A percentile compares a stretch with the other conserved stretches of the same genome.
Evolutionary conservation across 176 grass and related monocot species (phyloP).

Genomic region (Urochloa ruziziensis): DNA sequence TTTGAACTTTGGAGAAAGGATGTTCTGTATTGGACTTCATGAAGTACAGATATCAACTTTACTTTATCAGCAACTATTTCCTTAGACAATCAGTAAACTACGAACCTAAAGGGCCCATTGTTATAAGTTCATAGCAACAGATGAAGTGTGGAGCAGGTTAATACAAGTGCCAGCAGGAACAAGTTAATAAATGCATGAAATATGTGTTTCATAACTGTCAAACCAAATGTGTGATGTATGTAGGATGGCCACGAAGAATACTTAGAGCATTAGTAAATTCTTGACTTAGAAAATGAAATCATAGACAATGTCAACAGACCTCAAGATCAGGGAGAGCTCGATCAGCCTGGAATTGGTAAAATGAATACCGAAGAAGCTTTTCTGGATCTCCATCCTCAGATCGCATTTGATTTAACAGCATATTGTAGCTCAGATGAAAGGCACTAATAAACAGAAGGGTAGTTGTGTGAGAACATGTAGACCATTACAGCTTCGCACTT

Average conservation of each 20-base stretch:
- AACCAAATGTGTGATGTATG: neutral
- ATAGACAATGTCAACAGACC: conserved; percentile 37
- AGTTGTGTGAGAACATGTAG: neutral
- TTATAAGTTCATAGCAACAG: neutral
- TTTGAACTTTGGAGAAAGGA: neutral
- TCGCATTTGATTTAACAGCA: conserved; percentile 95
- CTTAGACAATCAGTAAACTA: neutral
- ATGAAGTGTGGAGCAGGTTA: neutral
- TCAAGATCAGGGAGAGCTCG: conserved; percentile 86
- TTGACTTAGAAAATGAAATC: neutral
- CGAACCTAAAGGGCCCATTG: neutral
- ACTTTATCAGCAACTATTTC: neutral
- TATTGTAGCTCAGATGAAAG: conserved; percentile 97
- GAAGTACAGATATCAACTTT: neutral
- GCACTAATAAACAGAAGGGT: conserved; percentile 55
- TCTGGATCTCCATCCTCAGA: conserved; percentile 95
- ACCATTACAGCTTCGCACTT: neutral
- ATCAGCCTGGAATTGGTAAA: conserved; percentile 96
- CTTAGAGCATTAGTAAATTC: neutral
- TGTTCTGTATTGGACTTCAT: neutral
- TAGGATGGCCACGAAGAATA: neutral
- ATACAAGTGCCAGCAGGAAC: neutral
- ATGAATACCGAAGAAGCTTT: conserved; percentile 89
- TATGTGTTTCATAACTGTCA: neutral
- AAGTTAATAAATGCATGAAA: neutral